Evolutionary conservation across 305 asterid genomes (phyloP), one percentile per base, ranked within the genome.

Genomic region (Caryopteris hybrid): DNA sequence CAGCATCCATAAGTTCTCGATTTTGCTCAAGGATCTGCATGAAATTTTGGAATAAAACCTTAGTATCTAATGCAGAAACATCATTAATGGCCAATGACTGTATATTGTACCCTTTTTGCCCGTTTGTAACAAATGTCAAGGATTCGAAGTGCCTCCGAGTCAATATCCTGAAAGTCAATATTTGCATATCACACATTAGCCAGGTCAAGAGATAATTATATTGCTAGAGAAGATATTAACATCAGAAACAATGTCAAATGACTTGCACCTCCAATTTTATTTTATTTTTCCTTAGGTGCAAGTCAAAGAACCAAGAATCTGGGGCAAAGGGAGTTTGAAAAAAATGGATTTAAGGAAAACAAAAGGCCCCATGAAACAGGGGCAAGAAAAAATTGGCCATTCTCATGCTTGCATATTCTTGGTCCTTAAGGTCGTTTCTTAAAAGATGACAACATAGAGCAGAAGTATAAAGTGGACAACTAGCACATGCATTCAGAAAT

Each of bases 21-120:
- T 94, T 91, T 71, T 67, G 84, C 78, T 58, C 74, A 39, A 94
- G 95, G 75, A 94, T 87, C 99, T 94, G 91, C 59, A 39, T 22
- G 43, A 64, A 41, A 78, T 34, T 1, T 59, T 16, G 22, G 41
- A 25, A 39, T 8, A 18, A 33, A 52, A 33, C 60, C 21, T 76
- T 31, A 76, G 21, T 9, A 57, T 39, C 55, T 61, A 13, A 11
- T 43, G 51, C 42, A 47, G 2, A 21, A 27, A 48, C 41, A 68
- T 7, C 23, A 34, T 43, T 7, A 45, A 21, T 9, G n/a, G 54
- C 43, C 14, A 13, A 41, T 41, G 43, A 27, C 60, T 56, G 60
- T 16, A 38, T 5, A 38, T 17, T 18, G 29, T 85, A 94, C 96
- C 99, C 23, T 76, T 83, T 89, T 94, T 57, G 96, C 85, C 45